Conservation (phyloP, 768 basidiomycete species). For the Tulasnella sp. region DNA sequence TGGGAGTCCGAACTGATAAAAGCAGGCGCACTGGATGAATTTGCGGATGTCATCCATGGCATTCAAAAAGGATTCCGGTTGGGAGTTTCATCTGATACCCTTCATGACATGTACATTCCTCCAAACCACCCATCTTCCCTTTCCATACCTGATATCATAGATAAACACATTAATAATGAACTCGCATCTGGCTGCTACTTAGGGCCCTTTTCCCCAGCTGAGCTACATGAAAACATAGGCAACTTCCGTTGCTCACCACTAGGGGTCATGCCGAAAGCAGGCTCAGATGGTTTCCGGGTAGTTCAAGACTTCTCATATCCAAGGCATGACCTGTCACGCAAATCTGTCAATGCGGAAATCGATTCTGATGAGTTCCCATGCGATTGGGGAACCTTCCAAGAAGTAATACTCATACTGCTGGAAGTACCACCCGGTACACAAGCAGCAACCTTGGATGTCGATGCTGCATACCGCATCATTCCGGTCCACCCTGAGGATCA, state of each 20-base stretch:
- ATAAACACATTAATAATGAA: neutral
- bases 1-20: neutral
- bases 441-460: slow-evolving; percentile 30
- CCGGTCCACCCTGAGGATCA: slow-evolving; percentile 26
- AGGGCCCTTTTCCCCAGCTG: neutral
- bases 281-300: neutral
- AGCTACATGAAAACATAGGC: neutral
- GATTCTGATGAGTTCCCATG: slow-evolving; percentile 25
- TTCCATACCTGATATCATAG: neutral
- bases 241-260: neutral
- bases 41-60: neutral
- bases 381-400: slow-evolving; percentile 30
- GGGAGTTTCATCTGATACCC: neutral
- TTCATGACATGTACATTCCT: neutral
- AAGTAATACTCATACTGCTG: slow-evolving; percentile 22
- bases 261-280: neutral
- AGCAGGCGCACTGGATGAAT: neutral
- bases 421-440: slow-evolving; percentile 26
- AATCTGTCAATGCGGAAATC: slow-evolving; percentile 27
- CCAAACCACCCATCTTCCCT: neutral
- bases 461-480: slow-evolving; percentile 27
- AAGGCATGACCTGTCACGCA: slow-evolving; percentile 16
- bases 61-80: neutral
- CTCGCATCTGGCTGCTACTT: neutral
- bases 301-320: slow-evolving; percentile 29